phyloP scores from a whole-genome alignment of 2,329 filamentous ascomycete genomes.

The Aureobasidium vineae region DNA sequence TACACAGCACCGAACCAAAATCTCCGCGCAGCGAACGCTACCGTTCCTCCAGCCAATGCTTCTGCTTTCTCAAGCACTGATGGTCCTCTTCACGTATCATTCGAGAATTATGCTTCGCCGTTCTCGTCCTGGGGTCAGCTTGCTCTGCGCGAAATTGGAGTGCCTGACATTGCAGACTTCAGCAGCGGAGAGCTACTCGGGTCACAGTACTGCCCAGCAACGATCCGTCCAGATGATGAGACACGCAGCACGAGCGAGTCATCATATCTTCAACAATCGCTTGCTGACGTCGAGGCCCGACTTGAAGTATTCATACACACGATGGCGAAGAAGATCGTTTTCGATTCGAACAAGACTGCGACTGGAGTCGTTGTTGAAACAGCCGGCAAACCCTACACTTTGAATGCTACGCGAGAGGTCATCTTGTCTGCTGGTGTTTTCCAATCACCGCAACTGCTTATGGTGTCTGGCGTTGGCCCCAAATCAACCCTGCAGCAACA shows the following conservation, averaged over 20 bases:
- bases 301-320: slow-evolving; percentile 33
- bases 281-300: slow-evolving; percentile 28
- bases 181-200: slow-evolving; percentile 33
- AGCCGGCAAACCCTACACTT: slow-evolving; percentile 37
- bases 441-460: slow-evolving; percentile 30
- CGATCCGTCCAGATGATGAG: slow-evolving; percentile 32
- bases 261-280: slow-evolving; percentile 32
- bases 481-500: slow-evolving; percentile 38
- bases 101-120: slow-evolving; percentile 34
- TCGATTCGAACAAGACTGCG: slow-evolving; percentile 34
- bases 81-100: slow-evolving; percentile 38
- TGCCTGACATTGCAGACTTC: slow-evolving; percentile 35
- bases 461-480: slow-evolving; percentile 35
- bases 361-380: slow-evolving; percentile 35
- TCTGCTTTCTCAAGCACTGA: slow-evolving; percentile 29
- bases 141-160: slow-evolving; percentile 35
- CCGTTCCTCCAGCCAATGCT: slow-evolving; percentile 30
- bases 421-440: slow-evolving; percentile 36
- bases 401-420: slow-evolving; percentile 41
- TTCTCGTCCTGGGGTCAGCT: slow-evolving; percentile 36
- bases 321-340: slow-evolving; percentile 38
- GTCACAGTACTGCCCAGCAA: slow-evolving; percentile 29
- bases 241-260: slow-evolving; percentile 33
- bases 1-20: slow-evolving; percentile 32
- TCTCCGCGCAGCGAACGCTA: slow-evolving; percentile 33